Percentiles rank a stretch among this genome's conserved stretches.
phyloP scores from a whole-genome alignment of 1,139 yeast species.

The Candida sojae region DNA sequence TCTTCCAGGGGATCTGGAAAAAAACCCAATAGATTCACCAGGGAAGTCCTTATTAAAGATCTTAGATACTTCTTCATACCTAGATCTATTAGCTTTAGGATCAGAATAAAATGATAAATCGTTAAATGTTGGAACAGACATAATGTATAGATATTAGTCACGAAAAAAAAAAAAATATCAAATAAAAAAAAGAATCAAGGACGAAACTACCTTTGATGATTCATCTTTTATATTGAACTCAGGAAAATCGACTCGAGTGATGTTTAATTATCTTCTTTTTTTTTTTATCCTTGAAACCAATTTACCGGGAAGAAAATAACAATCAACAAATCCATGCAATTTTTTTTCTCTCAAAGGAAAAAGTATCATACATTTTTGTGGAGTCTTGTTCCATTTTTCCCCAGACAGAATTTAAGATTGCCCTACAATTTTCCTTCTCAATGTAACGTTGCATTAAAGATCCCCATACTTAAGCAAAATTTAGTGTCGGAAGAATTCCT shows the following conservation, averaged over 20 bases:
- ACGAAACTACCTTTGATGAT: not conserved
- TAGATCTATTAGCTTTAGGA: slow-evolving; percentile 23
- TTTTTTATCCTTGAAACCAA: not conserved
- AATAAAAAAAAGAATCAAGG: not conserved
- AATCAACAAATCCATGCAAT: no score
- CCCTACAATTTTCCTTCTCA: not conserved
- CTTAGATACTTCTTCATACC: slow-evolving; percentile 26
- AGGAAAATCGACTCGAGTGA: not conserved
- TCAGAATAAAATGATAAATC: slow-evolving; percentile 38
- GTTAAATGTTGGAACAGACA: slow-evolving; percentile 31
- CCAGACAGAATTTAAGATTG: not conserved
- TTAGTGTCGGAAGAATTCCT: not conserved
- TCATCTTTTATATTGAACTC: not conserved
- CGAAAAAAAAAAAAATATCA: not conserved
- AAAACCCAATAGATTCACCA: slow-evolving; percentile 37
- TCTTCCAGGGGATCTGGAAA: slow-evolving; percentile 71
- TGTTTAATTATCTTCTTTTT: not conserved
- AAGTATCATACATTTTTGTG: not conserved
- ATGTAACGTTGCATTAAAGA: slow-evolving; percentile 12
- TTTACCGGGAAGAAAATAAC: no score
- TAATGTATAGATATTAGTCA: not conserved
- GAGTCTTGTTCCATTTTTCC: no score
- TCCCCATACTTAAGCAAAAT: slow-evolving; percentile 6
- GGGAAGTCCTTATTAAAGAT: slow-evolving; percentile 23
- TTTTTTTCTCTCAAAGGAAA: no score